A percentile compares a stretch with the other conserved stretches of the same genome.
These are phyloP conservation scores for Sporisorium reilianum DNA, from an alignment of 1,284 basidiomycete species.

Conservation along the genomic window DNA sequence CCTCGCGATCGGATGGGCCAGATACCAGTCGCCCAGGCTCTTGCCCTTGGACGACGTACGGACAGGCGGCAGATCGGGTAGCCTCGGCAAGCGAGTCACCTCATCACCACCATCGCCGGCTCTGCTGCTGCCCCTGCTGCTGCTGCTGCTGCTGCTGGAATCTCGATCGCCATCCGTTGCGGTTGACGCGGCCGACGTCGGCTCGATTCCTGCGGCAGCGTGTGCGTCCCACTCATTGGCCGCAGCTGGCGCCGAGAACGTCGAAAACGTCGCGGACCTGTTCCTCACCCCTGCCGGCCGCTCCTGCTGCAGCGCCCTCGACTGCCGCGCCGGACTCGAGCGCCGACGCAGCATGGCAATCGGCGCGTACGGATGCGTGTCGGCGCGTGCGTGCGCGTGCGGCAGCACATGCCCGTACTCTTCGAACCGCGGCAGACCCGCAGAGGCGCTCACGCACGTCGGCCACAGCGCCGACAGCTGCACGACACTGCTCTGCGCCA, in stretches of 20 bases:
- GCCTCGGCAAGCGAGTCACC: slow-evolving; percentile 6
- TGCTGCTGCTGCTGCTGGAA: neutral
- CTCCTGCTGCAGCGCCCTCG: neutral
- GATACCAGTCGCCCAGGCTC: slow-evolving; percentile 39
- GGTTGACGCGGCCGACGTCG: too few species aligned
- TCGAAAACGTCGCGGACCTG: slow-evolving; percentile 32
- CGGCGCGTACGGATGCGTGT: neutral
- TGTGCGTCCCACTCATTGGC: too few species aligned
- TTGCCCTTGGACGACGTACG: slow-evolving; percentile 2
- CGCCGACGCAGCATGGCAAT: slow-evolving; percentile 7
- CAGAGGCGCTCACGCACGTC: slow-evolving; percentile 15
- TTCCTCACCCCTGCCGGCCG: neutral
- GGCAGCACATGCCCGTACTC: neutral
- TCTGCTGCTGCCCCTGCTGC: neutral
- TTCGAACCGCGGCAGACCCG: slow-evolving; percentile 13
- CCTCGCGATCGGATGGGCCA: slow-evolving; percentile 33
- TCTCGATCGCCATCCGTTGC: neutral
- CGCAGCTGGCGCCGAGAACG: slow-evolving; percentile 8
- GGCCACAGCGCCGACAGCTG: slow-evolving; percentile 37
- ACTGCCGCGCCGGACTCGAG: slow-evolving; percentile 7
- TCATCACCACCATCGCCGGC: neutral
- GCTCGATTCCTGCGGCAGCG: too few species aligned
- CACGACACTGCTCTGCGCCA: slow-evolving; percentile 39
- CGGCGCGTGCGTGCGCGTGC: neutral
- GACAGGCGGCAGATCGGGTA: slow-evolving; percentile 8